Percentiles rank a stretch among this genome's conserved stretches.
These are phyloP conservation scores for Firmiana major DNA, from an alignment of 345 rosid species.

Conservation along the genomic window DNA sequence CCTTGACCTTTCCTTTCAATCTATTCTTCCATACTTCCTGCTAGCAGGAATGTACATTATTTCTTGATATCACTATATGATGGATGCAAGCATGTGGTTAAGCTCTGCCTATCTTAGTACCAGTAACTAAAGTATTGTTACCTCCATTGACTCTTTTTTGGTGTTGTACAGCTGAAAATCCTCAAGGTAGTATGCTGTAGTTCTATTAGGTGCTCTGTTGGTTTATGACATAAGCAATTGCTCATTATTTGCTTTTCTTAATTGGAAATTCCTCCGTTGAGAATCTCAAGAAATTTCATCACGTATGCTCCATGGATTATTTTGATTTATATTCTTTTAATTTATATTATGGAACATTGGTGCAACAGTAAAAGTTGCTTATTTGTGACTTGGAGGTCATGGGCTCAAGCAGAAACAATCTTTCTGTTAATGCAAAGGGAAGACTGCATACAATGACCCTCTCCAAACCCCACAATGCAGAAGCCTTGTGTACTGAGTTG, in stretches of 20 bases:
- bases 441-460: no score
- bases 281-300: background rate
- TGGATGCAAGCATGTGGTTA: background rate
- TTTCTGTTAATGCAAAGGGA: no score
- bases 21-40: background rate
- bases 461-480: no score
- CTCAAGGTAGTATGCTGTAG: background rate
- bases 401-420: no score
- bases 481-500: no score
- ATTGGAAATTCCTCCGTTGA: background rate
- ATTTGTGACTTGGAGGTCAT: no score
- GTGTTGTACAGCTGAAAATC: background rate
- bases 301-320: background rate
- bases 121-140: background rate
- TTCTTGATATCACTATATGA: background rate
- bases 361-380: no score
- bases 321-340: background rate
- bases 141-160: background rate
- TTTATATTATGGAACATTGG: no score
- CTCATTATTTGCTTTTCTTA: background rate
- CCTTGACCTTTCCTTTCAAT: background rate
- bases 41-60: background rate
- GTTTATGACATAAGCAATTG: background rate
- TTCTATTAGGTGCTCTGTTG: conserved; percentile 22
- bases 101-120: background rate